phyloP scores from a whole-genome alignment of 495 filamentous ascomycete genomes.

The Apodospora peruviana region DNA sequence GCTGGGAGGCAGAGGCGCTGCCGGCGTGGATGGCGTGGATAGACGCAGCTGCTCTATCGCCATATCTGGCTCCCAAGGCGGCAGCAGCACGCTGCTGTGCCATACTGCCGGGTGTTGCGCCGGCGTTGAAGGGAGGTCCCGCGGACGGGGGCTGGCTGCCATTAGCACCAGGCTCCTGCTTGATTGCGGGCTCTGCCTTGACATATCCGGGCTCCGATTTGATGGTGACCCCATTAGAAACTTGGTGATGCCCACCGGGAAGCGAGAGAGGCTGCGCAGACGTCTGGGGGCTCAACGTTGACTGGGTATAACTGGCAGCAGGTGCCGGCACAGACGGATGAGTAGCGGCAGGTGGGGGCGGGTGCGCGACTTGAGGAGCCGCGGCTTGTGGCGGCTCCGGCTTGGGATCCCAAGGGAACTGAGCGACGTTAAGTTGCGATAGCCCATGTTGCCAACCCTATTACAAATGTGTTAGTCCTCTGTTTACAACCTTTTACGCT shows the following conservation, averaged over 20 bases:
- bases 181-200: constrained; percentile 32
- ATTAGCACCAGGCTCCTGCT: constrained; percentile 30
- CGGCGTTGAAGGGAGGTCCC: constrained; percentile 9
- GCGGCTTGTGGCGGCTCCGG: constrained; percentile 38
- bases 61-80: constrained; percentile 65
- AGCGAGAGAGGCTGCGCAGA: constrained; percentile 36
- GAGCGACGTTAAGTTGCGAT: constrained; percentile 70
- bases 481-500: background rate
- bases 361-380: constrained; percentile 14
- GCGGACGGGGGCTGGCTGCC: constrained; percentile 1
- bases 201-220: constrained; percentile 70
- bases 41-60: constrained; percentile 61
- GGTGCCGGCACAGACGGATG: constrained; percentile 22
- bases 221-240: constrained; percentile 48
- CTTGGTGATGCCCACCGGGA: constrained; percentile 24
- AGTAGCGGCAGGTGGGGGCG: constrained; percentile 34
- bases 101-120: constrained; percentile 20
- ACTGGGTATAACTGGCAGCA: constrained; percentile 28
- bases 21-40: constrained; percentile 49
- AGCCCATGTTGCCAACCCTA: constrained; percentile 94
- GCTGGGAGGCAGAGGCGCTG: constrained; percentile 13
- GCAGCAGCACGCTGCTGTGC: constrained; percentile 62
- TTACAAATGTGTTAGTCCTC: constrained; percentile 10
- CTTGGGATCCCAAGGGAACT: constrained; percentile 93
- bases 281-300: constrained; percentile 29